Conservation (phyloP, 305 asterid genomes). For the Withania somnifera region DNA sequence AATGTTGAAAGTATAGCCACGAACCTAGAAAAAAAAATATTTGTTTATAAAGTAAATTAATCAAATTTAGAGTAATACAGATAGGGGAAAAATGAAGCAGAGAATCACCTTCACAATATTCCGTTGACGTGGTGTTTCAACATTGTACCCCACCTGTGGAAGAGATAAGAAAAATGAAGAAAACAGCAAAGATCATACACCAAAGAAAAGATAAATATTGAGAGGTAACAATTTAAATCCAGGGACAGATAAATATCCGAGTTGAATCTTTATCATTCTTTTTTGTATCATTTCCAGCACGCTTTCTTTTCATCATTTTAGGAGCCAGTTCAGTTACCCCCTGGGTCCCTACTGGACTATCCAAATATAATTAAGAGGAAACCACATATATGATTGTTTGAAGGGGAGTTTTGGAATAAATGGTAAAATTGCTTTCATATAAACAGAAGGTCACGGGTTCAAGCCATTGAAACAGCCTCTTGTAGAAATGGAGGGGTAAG, state of each 20-base stretch:
- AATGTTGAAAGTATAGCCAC: conserved; percentile 54
- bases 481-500: too few species aligned
- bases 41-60: neutral
- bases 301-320: too few species aligned
- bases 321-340: too few species aligned
- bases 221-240: neutral
- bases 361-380: neutral
- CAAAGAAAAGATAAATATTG: neutral
- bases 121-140: conserved; percentile 32
- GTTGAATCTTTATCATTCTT: neutral
- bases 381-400: too few species aligned
- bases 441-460: too few species aligned
- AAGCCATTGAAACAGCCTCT: too few species aligned
- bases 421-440: too few species aligned
- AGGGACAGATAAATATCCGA: neutral
- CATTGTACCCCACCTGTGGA: conserved; percentile 55
- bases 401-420: too few species aligned
- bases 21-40: conserved; percentile 32
- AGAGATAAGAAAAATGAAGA: conserved; percentile 1
- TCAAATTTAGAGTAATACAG: neutral
- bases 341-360: neutral
- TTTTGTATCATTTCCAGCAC: neutral
- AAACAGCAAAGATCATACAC: neutral
- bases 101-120: conserved; percentile 45
- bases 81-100: neutral